Percentiles rank a stretch among this genome's conserved stretches.
Conservation (phyloP, 2,329 filamentous ascomycete species). For the Alternaria postmessia region DNA sequence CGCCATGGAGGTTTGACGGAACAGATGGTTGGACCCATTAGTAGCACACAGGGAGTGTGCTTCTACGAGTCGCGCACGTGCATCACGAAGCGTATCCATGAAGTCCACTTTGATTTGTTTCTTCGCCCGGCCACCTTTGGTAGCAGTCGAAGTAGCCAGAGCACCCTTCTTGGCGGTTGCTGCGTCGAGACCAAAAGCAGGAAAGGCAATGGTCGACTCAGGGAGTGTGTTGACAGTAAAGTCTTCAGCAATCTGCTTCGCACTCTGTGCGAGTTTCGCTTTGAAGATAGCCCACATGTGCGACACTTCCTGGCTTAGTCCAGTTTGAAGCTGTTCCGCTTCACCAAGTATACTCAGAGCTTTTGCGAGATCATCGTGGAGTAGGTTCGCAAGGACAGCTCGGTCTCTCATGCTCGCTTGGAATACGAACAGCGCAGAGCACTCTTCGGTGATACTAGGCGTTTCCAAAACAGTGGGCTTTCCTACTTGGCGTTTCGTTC, state of each 20-base stretch:
- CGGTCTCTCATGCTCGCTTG: constrained; percentile 60
- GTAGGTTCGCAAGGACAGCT: constrained; percentile 56
- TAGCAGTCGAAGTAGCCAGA: constrained; percentile 14
- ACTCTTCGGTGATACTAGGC: constrained; percentile 42
- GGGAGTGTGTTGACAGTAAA: constrained; percentile 88
- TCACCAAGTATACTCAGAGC: constrained; percentile 39
- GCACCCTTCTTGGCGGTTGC: constrained; percentile 21
- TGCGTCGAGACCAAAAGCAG: constrained; percentile 63
- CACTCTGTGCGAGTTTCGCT: constrained; percentile 72
- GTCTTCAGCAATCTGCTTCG: constrained; percentile 77
- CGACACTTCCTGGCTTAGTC: constrained; percentile 56
- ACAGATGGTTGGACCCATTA: constrained; percentile 64
- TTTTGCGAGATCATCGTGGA: constrained; percentile 42
- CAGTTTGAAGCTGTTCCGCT: constrained; percentile 35
- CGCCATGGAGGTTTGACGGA: constrained; percentile 59
- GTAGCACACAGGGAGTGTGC: constrained; percentile 65
- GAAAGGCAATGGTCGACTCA: constrained; percentile 90
- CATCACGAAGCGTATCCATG: constrained; percentile 67
- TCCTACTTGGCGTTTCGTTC: constrained; percentile 19
- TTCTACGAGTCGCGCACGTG: constrained; percentile 71
- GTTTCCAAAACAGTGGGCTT: constrained; percentile 10
- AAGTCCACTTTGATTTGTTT: constrained; percentile 54
- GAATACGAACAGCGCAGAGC: constrained; percentile 52
- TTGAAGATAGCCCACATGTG: constrained; percentile 70
- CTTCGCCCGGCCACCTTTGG: constrained; percentile 34